Base-by-base conservation (phyloP, 1,284 basidiomycete species). In the Naganishia sp. region DNA sequence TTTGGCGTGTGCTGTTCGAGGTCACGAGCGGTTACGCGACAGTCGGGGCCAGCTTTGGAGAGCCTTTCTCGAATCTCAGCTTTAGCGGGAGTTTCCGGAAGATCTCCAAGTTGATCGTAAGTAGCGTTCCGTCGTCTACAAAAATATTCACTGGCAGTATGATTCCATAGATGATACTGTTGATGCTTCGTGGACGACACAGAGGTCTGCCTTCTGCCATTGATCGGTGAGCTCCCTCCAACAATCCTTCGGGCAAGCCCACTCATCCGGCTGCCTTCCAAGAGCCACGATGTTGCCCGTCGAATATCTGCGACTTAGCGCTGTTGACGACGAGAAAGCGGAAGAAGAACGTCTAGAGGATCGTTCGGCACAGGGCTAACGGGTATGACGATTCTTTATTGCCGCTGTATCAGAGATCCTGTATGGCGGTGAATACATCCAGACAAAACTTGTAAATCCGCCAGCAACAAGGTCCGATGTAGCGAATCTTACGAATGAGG, bases 161-260 rank as follows among this genome's bases (percentile, higher is more conserved):
- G 18, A 9, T 13, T 13, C 10, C 15, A 11, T 48, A 75, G 73
- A 69, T 79, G 60, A 76, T 77, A 25, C 25, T 75, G 3, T 70
- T 78, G 36, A 77, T 79, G 73, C 68, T 79, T 2, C 70, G 77
- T 69, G 78, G 77, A 11, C 68, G 77, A 33, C 77, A 78, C 68
- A 69, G 77, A 36, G 77, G 77, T 44, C 65, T 78, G 18, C 77
- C 77, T 5, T 74, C 76, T 1, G 77, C 77, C 10, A 75, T 75
- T 45, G 74, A 75, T 65, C 69, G 74, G 69, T 72, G 49, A 39
- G 72, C 66, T 21, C 3, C 21, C 15, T 5, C 23, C 4, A 18
- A 25, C 6, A 6, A 25, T 31, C 9, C 44, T 42, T 18, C 2
- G 10, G 21, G 9, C 28, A 49, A 49, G 10, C 44, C 56, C 1